Evolutionary conservation across 805 yeast genomes (phyloP), one percentile per base, ranked within the genome.

Genomic region (Candida coleopterorum): DNA sequence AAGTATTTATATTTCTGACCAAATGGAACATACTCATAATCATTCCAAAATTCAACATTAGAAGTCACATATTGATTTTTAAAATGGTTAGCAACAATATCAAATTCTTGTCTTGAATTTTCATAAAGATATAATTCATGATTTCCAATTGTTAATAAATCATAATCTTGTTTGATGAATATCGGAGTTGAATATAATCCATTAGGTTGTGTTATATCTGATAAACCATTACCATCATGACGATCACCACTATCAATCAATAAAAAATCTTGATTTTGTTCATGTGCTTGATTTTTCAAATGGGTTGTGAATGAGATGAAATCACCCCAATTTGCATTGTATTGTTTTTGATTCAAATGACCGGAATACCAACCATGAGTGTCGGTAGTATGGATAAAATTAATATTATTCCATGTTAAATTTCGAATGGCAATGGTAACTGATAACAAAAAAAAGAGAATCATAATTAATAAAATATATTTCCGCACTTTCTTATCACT

Each of bases 341-440:
- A 90, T 40, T 75, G 77, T 20, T 73, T 68, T 56, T 89, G 97
- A 46, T 80, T 79, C 26, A 77, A 49, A 62, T 90, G 98, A 0
- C 97, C 97, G 4, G 90, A 79, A 44, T 83, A 76, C 98, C 98
- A 93, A 1, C 93, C 97, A 57, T 93, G 98, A 2, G 97, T 90
- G 51, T 93, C 98, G 0, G 98, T 93, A 1, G 97, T 89, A 52
- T 90, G 97, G 18, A 90, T 50, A 48, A 93, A 85, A 61, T 93
- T 90, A 32, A 93, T 39, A 38, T 80, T 75, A 0, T 89, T 88
- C 74, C 88, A 70, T 9, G 58, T 51, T 21, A 88, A 50, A n/a
- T 74, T 73, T 35, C 93, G 28, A 22, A 32, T 16, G 4, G 18
- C 34, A 32, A 12, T 5, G 4, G 16, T n/a, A 4, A 22, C 6